Evolutionary conservation across 2,329 filamentous ascomycete genomes (phyloP).

Genomic region (Didymella keratinophila): DNA sequence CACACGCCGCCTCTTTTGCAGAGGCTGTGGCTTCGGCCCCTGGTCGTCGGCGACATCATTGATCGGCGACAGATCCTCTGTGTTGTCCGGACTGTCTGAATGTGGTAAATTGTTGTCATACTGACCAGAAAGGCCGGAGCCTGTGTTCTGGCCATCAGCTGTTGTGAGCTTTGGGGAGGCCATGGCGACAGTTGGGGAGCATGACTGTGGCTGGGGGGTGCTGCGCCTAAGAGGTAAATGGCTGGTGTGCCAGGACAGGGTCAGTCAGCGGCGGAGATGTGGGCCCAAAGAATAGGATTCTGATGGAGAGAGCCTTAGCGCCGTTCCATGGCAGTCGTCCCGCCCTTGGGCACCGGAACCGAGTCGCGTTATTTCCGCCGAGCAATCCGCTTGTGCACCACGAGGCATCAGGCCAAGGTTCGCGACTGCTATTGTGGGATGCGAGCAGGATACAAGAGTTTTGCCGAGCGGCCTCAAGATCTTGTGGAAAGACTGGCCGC

Average conservation of each 20-base stretch:
- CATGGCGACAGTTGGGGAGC: slow-evolving; percentile 46
- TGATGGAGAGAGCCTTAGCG: slow-evolving; percentile 42
- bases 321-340: slow-evolving; percentile 31
- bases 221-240: slow-evolving; percentile 44
- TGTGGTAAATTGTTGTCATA: slow-evolving; percentile 37
- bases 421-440: slow-evolving; percentile 6
- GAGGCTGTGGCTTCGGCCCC: slow-evolving; percentile 45
- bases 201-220: slow-evolving; percentile 43
- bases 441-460: slow-evolving; percentile 4
- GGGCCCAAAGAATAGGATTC: slow-evolving; percentile 43
- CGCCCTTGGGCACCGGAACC: slow-evolving; percentile 38
- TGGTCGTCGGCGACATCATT: slow-evolving; percentile 46
- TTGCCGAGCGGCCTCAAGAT: slow-evolving; percentile 2
- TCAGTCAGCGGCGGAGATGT: slow-evolving; percentile 40
- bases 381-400: slow-evolving; percentile 36
- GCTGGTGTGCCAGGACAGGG: slow-evolving; percentile 36
- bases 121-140: slow-evolving; percentile 36
- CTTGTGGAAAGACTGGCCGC: not conserved
- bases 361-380: slow-evolving; percentile 39
- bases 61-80: slow-evolving; percentile 44
- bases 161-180: slow-evolving; percentile 45
- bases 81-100: slow-evolving; percentile 42
- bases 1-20: slow-evolving; percentile 54
- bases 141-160: slow-evolving; percentile 43
- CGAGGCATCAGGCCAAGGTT: slow-evolving; percentile 20